A percentile compares a stretch with the other conserved stretches of the same genome.
These are phyloP conservation scores for Rhodocollybia butyracea DNA, from an alignment of 768 basidiomycete species.

Conservation along the genomic window DNA sequence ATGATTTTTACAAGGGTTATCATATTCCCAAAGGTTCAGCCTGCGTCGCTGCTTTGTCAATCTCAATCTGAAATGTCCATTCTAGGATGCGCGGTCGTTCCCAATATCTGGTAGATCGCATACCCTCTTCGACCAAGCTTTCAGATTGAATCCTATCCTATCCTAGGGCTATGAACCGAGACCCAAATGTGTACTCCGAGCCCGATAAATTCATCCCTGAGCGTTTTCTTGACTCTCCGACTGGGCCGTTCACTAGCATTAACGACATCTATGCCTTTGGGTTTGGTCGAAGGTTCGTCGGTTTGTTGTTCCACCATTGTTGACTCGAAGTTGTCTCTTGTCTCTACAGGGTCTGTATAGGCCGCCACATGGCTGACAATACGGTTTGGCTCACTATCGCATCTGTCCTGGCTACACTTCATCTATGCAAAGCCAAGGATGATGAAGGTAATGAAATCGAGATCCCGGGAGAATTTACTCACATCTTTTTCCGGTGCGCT, in stretches of 20 bases:
- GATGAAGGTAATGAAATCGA: no score
- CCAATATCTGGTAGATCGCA: background rate
- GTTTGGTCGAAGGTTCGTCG: background rate
- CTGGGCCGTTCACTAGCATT: no score
- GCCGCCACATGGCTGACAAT: background rate
- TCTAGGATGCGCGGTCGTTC: background rate
- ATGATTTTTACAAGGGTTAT: background rate
- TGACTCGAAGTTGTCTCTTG: background rate
- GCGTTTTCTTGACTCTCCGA: no score
- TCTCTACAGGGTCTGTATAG: background rate
- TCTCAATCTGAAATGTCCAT: background rate
- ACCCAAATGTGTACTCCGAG: conserved; percentile 19
- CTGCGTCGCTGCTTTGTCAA: background rate
- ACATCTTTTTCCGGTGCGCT: no score
- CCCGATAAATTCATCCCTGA: conserved; percentile 19
- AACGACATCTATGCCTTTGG: background rate
- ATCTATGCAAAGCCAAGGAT: no score
- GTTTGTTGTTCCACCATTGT: background rate
- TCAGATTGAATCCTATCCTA: background rate
- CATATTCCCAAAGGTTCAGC: background rate
- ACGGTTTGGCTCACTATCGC: background rate
- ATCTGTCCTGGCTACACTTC: no score
- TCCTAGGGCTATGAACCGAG: conserved; percentile 23
- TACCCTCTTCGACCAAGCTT: background rate
- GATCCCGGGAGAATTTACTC: no score